Percentiles rank a stretch among this genome's conserved stretches.
phyloP scores from a whole-genome alignment of 2,329 filamentous ascomycete genomes.

The Periconia sp. region DNA sequence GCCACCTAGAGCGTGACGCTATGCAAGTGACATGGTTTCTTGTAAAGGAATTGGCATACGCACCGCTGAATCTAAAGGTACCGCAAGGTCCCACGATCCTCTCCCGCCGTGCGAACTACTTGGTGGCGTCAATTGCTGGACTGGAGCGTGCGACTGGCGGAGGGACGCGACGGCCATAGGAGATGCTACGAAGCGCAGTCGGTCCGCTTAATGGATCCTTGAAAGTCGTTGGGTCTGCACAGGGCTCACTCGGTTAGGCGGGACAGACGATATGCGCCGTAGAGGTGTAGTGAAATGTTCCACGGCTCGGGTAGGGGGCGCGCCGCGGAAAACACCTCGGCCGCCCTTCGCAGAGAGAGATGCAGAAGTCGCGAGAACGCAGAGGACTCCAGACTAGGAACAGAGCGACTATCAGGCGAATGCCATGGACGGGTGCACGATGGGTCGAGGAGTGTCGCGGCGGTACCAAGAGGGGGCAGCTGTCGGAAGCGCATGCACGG shows the following conservation, averaged over 20 bases:
- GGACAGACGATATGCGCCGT: background rate
- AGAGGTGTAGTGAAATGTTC: slow-evolving; percentile 11
- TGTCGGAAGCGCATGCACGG: slow-evolving; percentile 34
- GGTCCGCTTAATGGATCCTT: slow-evolving; percentile 14
- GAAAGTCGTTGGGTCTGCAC: slow-evolving; percentile 9
- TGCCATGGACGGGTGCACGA: slow-evolving; percentile 18
- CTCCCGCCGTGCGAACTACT: slow-evolving; percentile 47
- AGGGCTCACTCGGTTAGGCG: slow-evolving; percentile 1
- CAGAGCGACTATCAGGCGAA: slow-evolving; percentile 14
- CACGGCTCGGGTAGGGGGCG: slow-evolving; percentile 12
- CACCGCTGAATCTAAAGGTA: slow-evolving; percentile 45
- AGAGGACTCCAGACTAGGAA: background rate
- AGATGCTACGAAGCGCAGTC: slow-evolving; percentile 12
- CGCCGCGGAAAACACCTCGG: slow-evolving; percentile 9
- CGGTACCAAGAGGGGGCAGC: slow-evolving; percentile 28
- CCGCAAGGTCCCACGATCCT: slow-evolving; percentile 47
- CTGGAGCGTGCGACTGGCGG: slow-evolving; percentile 32
- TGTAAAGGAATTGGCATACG: slow-evolving; percentile 23
- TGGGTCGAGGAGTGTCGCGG: slow-evolving; percentile 14
- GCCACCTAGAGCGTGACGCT: slow-evolving; percentile 12
- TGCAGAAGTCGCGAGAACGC: background rate
- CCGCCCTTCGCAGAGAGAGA: slow-evolving; percentile 1
- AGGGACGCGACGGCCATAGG: slow-evolving; percentile 43
- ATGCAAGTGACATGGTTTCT: slow-evolving; percentile 18
- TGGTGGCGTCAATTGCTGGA: slow-evolving; percentile 47